Evolutionary conservation across 306 rosid species (phyloP), one percentile per base, ranked within the genome.

Genomic region (Abrus pulchellus): DNA sequence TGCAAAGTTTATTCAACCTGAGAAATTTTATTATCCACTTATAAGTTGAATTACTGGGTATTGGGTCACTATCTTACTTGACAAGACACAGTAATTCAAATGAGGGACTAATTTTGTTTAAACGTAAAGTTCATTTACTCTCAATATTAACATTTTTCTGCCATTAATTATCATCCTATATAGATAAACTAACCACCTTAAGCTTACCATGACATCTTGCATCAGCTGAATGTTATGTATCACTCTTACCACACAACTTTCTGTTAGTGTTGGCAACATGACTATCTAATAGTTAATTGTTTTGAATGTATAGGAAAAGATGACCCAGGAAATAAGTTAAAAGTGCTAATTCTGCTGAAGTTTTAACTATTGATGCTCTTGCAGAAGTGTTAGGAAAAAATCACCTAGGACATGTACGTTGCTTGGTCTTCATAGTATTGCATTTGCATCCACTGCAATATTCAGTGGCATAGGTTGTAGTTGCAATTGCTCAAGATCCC

Each of bases 171-270:
- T 20, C 20, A 20, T 20, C 55, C 49, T 29, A 20, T 48, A 52
- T 1, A 11, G 50, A 52, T 65, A 20, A 65, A 76, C 30, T 44
- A 34, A 40, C n/a, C 38, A 49, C 52, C 44, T 36, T 7, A n/a
- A 13, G 66, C 81, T 50, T 60, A 29, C 27, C 62, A 10, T 50
- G 7, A 20, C 54, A 43, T 44, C 81, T 67, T 40, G 45, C 75
- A 66, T 54, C 68, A 77, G 28, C 75, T 30, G 5, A 53, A n/a
- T 66, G 27, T 43, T 36, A 54, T 14, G 20, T 59, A 27, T 41
- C 32, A 12, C 12, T 34, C 60, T 63, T 5, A 12, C 54, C 67
- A 53, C 67, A 53, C 33, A 40, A 36, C 9, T 32, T 45, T 57
- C 64, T 52, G 33, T 28, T 28, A 65, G 65, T 29, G 20, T 20